Conservation (phyloP, 1,284 basidiomycete species). For the Phenoliferia sp. region DNA sequence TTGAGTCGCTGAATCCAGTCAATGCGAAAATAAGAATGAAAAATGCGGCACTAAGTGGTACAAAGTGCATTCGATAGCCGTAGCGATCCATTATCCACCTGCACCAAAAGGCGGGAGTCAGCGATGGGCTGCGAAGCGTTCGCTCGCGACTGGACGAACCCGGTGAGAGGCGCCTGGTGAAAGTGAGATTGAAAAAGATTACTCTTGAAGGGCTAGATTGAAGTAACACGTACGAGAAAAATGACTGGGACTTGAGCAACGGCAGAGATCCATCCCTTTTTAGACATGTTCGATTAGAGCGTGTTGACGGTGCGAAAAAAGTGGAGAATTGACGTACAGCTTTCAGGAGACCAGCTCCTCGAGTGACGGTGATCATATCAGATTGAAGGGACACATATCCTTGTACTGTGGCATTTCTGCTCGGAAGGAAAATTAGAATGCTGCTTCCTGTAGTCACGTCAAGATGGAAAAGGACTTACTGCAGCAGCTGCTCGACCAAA, state of each 20-base stretch:
- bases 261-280: constrained; percentile 45
- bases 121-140: too few relatives aligned
- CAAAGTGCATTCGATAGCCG: neutral
- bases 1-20: neutral
- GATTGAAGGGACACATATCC: constrained; percentile 38
- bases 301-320: too few relatives aligned
- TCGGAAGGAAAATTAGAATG: neutral
- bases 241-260: constrained; percentile 45
- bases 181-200: constrained; percentile 25
- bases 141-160: too few relatives aligned
- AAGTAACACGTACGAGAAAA: constrained; percentile 28
- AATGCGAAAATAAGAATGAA: constrained; percentile 2
- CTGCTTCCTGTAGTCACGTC: too few relatives aligned
- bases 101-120: too few relatives aligned
- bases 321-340: too few relatives aligned
- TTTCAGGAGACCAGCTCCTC: too few relatives aligned
- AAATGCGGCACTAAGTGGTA: neutral
- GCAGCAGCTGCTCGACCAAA: too few relatives aligned
- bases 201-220: constrained; percentile 3
- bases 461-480: too few relatives aligned
- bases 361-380: constrained; percentile 44
- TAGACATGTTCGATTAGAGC: constrained; percentile 29
- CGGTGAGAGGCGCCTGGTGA: too few relatives aligned
- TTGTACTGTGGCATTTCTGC: neutral
- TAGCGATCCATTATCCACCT: constrained; percentile 1